These are phyloP conservation scores for Stylonectria norvegica DNA, from an alignment of 2,329 filamentous ascomycete species.

Conservation along the genomic window DNA sequence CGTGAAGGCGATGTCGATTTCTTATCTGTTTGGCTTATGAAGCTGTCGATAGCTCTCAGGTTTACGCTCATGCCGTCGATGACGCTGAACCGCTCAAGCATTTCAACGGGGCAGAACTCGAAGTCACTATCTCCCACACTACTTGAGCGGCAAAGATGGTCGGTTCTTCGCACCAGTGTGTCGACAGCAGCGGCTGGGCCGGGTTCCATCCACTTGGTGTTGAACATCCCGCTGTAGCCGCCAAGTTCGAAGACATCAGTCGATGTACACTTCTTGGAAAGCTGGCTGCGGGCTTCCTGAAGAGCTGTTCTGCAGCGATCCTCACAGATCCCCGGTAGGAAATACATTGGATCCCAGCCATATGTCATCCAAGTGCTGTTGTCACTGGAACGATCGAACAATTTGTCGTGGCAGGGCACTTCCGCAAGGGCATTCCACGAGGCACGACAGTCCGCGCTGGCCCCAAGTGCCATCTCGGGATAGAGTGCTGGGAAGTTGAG, in stretches of 20 bases:
- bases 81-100: constrained; percentile 1
- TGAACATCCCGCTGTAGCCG: constrained; percentile 2
- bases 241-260: constrained; percentile 1
- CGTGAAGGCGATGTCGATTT: background rate
- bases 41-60: background rate
- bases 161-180: constrained; percentile 1
- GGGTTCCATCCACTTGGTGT: background rate
- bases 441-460: constrained; percentile 1
- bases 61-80: constrained; percentile 1
- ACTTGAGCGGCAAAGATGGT: constrained; percentile 2
- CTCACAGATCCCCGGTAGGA: constrained; percentile 1
- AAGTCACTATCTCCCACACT: constrained; percentile 1
- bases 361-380: background rate
- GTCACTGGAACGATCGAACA: constrained; percentile 3
- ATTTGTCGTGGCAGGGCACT: constrained; percentile 5
- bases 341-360: constrained; percentile 3
- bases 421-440: constrained; percentile 1
- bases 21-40: background rate
- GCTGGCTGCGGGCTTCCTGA: background rate
- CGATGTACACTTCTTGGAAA: constrained; percentile 1
- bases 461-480: constrained; percentile 2
- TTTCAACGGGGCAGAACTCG: constrained; percentile 2
- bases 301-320: constrained; percentile 1
- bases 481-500: constrained; percentile 6
- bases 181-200: constrained; percentile 2